Evolutionary conservation across 2,329 filamentous ascomycete genomes (phyloP), one percentile per base, ranked within the genome.

Genomic region (Myriosclerotinia curreyana): DNA sequence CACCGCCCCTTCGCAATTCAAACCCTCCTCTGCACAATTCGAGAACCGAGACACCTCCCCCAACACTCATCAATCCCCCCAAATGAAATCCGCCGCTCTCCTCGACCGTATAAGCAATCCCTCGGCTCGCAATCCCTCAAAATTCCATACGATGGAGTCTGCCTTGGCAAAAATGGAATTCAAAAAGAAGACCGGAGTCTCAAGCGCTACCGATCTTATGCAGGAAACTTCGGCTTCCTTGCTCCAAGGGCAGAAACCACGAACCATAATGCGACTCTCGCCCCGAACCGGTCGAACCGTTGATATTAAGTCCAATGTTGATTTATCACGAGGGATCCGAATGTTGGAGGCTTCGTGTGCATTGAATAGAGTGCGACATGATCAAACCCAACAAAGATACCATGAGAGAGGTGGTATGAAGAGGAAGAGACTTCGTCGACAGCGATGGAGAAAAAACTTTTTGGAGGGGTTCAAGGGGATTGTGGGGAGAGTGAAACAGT

Each of bases 341-440:
- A 46, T 71, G 64, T 68, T 86, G 67, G 78, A 79, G 28, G 71
- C 74, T 15, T 68, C 77, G 60, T 77, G 81, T 69, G 70, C 72
- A 49, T 75, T 77, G 71, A 92, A 94, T 73, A 79, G 76, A 51
- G 78, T 95, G 59, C 79, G 76, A 69, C 65, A 56, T 3, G 86
- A 91, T 70, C 79, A 79, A 61, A 74, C 76, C 25, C 75, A 71
- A 67, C 91, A 95, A 77, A 80, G 81, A 68, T 91, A 86, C 71
- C 88, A 96, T 76, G 91, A 95, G 80, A 79, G 91, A 54, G 82
- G 83, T 0, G 91, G 91, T 2, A 72, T 91, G 72, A 92, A 90
- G 83, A 82, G 87, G 76, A 96, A 95, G 85, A 83, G 91, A 71
- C 76, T 92, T 70, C 80, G 79, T 75, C 86, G 84, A 66, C 80